Evolutionary conservation across 345 rosid species (phyloP).

Genomic region (Sisymbrium altissimum): DNA sequence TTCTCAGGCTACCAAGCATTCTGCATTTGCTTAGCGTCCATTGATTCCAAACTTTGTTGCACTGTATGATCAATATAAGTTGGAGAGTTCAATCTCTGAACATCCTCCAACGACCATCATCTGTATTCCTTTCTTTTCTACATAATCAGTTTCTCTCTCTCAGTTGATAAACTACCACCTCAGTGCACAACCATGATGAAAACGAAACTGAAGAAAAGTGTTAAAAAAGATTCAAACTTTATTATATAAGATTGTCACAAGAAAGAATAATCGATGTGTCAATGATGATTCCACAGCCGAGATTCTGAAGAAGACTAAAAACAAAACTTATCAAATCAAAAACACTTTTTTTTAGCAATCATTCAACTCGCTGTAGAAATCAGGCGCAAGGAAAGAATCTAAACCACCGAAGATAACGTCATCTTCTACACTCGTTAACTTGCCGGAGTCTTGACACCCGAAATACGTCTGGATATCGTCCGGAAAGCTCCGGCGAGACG

Average conservation of each 20-base stretch:
- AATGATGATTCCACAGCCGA: constrained; percentile 22
- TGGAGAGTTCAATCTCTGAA: constrained; percentile 55
- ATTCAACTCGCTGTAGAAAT: constrained; percentile 54
- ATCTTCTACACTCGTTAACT: constrained; percentile 48
- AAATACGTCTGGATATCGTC: constrained; percentile 77
- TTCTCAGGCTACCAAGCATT: constrained; percentile 81
- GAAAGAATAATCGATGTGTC: constrained; percentile 19
- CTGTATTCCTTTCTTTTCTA: constrained; percentile 2
- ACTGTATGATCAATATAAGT: constrained; percentile 38
- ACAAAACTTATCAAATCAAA: constrained; percentile 20
- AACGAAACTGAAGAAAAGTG: background rate
- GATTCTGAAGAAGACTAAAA: background rate
- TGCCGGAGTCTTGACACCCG: constrained; percentile 53
- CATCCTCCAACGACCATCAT: constrained; percentile 14
- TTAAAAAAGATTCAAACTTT: constrained; percentile 22
- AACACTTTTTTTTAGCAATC: constrained; percentile 21
- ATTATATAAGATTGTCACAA: constrained; percentile 21
- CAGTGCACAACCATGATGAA: background rate
- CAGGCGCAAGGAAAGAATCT: constrained; percentile 52
- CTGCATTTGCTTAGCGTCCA: constrained; percentile 85
- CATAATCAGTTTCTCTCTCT: constrained; percentile 3
- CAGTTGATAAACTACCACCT: background rate
- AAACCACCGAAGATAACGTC: constrained; percentile 63
- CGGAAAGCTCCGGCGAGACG: constrained; percentile 56
- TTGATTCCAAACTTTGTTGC: constrained; percentile 91